Base-by-base conservation (phyloP, 1,284 basidiomycete species). In the Malassezia arunalokei region DNA sequence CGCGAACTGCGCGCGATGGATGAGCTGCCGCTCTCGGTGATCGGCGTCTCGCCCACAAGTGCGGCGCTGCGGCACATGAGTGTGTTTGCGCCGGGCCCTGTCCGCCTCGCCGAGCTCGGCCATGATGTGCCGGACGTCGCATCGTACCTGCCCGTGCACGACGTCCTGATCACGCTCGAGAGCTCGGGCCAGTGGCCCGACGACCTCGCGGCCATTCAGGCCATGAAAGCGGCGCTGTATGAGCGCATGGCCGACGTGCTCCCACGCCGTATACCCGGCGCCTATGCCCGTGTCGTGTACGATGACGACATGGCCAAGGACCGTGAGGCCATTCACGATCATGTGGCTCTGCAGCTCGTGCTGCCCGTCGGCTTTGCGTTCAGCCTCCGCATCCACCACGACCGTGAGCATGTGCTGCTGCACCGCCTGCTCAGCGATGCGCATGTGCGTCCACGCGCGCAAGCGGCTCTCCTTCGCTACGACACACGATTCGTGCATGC, bases 121-220 rank as follows among this genome's bases (percentile, higher is more conserved):
- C 51, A 59, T 20, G 62, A 63, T 20, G 63, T 73, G 30, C 68
- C 74, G 8, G 70, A 74, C 40, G 42, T 50, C 0, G 65, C 69
- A 6, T 65, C 73, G 17, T 63, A 65, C 44, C 40, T 73, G 73
- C 86, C 50, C 63, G 77, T 62, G 15, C 73, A 58, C 54, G 71
- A 60, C 68, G 74, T 51, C 78, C 82, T 50, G 76, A 79, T 38
- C 62, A 75, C 15, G 79, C 80, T 58, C 79, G 86, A 49, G 79
- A 81, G 32, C 85, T 92, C 88, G 0, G 83, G 84, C 0, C 81
- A 82, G 60, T 99, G 94, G 94, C 94, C 94, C 0, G 90, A 96
- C 67, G 90, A 98, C 64, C 79, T 98, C 1, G 79, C 78, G 14
- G 89, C 90, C 0, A 85, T 96, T 42, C 91, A 95, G 74, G 89